A percentile compares a stretch with the other conserved stretches of the same genome.
Evolutionary conservation across 169 alveolate species (phyloP).

Genomic region (Plasmodium sp.): DNA sequence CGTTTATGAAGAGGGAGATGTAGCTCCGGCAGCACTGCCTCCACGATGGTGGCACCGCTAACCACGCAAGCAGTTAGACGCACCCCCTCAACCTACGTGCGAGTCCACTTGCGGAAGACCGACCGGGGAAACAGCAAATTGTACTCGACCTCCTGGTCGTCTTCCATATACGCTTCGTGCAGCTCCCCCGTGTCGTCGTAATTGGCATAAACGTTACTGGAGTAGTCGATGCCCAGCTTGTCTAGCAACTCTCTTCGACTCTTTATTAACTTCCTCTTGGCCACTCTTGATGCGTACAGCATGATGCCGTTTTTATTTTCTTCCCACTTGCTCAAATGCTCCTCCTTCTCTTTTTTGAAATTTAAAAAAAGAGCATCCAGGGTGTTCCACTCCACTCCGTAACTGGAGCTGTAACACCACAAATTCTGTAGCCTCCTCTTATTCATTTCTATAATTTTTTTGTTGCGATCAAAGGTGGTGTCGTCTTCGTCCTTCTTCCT

Average conservation of each 20-base stretch:
- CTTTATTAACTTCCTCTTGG: conserved; percentile 48
- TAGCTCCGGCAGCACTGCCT: background rate
- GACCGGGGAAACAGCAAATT: conserved; percentile 61
- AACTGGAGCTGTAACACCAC: conserved; percentile 80
- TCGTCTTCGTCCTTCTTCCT: background rate
- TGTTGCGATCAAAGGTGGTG: conserved; percentile 27
- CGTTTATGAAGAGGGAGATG: background rate
- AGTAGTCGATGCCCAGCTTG: conserved; percentile 22
- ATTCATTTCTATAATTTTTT: conserved; percentile 7
- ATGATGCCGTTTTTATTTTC: conserved; percentile 37
- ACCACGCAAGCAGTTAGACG: background rate
- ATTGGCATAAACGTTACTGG: conserved; percentile 39
- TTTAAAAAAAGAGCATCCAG: conserved; percentile 79
- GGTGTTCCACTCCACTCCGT: conserved; percentile 84
- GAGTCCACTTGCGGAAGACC: conserved; percentile 48
- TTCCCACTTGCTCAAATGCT: conserved; percentile 63
- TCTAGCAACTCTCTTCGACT: conserved; percentile 37
- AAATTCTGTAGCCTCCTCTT: conserved; percentile 75
- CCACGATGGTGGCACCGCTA: background rate
- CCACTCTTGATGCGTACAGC: conserved; percentile 50
- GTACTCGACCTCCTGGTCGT: conserved; percentile 35
- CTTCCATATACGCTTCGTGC: conserved; percentile 4
- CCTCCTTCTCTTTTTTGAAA: conserved; percentile 32
- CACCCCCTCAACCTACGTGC: conserved; percentile 12
- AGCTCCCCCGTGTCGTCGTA: conserved; percentile 4